Evolutionary conservation across 768 basidiomycete genomes (phyloP).

Genomic region (Suillus hirtellus): DNA sequence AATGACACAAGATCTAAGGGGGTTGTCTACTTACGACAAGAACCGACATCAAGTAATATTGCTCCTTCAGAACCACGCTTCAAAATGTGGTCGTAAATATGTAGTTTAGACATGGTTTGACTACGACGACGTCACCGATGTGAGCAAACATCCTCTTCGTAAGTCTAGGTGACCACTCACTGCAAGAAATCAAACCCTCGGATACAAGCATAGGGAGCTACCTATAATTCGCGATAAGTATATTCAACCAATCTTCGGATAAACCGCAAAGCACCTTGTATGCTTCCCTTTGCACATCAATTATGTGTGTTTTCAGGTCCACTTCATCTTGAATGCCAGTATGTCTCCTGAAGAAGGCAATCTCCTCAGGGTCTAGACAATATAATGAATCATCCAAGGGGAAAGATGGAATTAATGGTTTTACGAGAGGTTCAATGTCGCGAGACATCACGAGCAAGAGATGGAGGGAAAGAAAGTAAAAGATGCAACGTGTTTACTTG

Average conservation of each 20-base stretch:
- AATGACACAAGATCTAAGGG: neutral
- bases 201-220: conserved; percentile 1
- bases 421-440: neutral
- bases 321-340: conserved; percentile 1
- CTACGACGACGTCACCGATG: neutral
- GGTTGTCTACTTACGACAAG: conserved; percentile 33
- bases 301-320: neutral
- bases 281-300: neutral
- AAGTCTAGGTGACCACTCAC: neutral
- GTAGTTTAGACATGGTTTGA: neutral
- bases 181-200: conserved; percentile 3
- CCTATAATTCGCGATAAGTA: neutral
- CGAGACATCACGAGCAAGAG: neutral
- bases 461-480: neutral
- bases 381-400: conserved; percentile 1
- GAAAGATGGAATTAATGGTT: neutral
- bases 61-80: conserved; percentile 20
- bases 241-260: neutral
- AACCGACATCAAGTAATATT: conserved; percentile 41
- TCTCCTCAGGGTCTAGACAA: neutral
- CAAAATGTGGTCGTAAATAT: neutral
- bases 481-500: neutral
- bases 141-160: neutral
- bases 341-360: neutral
- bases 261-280: neutral